Conservation (phyloP, 1,284 basidiomycete species). For the Cutaneotrichosporon sp. region DNA sequence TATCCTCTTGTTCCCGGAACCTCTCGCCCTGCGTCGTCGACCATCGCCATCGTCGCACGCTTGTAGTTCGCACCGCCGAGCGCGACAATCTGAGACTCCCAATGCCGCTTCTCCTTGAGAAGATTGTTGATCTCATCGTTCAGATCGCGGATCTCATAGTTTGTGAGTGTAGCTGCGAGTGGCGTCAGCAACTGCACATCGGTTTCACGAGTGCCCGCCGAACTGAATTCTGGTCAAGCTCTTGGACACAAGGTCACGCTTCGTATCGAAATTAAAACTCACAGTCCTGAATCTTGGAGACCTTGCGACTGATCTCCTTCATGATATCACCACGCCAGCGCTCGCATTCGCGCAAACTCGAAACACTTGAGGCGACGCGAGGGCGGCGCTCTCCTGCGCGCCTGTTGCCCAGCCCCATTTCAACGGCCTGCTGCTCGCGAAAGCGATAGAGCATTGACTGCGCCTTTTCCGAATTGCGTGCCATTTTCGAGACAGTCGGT, state of each 20-base stretch:
- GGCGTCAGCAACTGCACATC: too few relatives aligned
- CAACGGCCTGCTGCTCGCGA: slow-evolving; percentile 90
- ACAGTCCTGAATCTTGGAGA: slow-evolving; percentile 97
- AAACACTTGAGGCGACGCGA: slow-evolving; percentile 82
- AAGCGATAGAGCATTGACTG: slow-evolving; percentile 99
- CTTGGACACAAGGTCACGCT: too few relatives aligned
- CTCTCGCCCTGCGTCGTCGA: slow-evolving; percentile 89
- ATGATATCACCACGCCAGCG: slow-evolving; percentile 92
- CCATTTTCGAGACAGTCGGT: slow-evolving; percentile 50
- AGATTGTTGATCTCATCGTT: slow-evolving; percentile 99
- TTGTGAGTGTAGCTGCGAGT: slow-evolving; percentile 82
- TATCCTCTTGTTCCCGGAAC: slow-evolving; percentile 97
- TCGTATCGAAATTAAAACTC: slow-evolving; percentile 39
- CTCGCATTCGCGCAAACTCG: slow-evolving; percentile 87
- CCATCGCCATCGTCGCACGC: slow-evolving; percentile 74
- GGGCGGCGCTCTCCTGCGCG: slow-evolving; percentile 75
- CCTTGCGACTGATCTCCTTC: slow-evolving; percentile 90
- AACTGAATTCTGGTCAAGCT: too few relatives aligned
- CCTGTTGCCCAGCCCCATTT: slow-evolving; percentile 71
- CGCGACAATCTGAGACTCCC: slow-evolving; percentile 94
- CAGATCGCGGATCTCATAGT: slow-evolving; percentile 92
- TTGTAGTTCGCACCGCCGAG: slow-evolving; percentile 96
- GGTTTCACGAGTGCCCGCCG: too few relatives aligned
- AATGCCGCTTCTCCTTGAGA: slow-evolving; percentile 90
- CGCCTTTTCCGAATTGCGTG: slow-evolving; percentile 94